phyloP scores from a whole-genome alignment of 1,284 basidiomycete genomes.

The Fomitopsis betulina region DNA sequence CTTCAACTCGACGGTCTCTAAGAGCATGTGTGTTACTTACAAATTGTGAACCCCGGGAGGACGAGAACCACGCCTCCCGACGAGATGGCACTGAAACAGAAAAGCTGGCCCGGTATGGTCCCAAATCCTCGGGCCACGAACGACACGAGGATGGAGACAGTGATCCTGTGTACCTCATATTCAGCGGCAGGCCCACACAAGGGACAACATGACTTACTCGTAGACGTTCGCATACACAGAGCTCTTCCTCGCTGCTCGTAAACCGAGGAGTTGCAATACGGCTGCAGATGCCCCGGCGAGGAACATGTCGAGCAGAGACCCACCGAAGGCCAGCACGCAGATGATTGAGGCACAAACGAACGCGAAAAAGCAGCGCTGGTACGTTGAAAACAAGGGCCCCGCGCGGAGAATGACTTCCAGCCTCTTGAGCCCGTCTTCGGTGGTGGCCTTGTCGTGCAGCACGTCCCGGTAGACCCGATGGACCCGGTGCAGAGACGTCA shows the following conservation, averaged over 20 bases:
- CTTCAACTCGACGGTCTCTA: not conserved
- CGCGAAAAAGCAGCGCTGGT: constrained; percentile 62
- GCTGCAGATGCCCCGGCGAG: constrained; percentile 71
- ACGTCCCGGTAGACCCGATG: constrained; percentile 77
- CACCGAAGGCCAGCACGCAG: constrained; percentile 78
- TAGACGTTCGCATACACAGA: constrained; percentile 86
- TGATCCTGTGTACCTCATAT: constrained; percentile 54
- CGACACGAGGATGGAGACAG: constrained; percentile 77
- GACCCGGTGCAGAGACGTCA: constrained; percentile 68
- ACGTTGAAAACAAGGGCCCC: constrained; percentile 58
- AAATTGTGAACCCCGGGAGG: constrained; percentile 74
- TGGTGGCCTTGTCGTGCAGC: constrained; percentile 68
- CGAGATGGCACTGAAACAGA: constrained; percentile 83
- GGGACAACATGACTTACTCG: constrained; percentile 55
- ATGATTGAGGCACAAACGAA: constrained; percentile 75
- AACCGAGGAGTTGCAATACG: constrained; percentile 69
- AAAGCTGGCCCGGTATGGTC: constrained; percentile 60
- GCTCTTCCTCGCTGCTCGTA: constrained; percentile 75
- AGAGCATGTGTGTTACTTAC: constrained; percentile 35
- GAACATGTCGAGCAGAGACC: constrained; percentile 79
- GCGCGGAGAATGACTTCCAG: constrained; percentile 58
- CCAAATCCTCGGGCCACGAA: constrained; percentile 75
- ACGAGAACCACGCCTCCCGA: constrained; percentile 79
- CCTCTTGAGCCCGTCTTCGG: constrained; percentile 56
- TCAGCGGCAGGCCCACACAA: not conserved